Percentiles rank a stretch among this genome's conserved stretches.
Evolutionary conservation across 371 early-diverging fungal species (phyloP).

Genomic region (Conidiobolus incongruus): DNA sequence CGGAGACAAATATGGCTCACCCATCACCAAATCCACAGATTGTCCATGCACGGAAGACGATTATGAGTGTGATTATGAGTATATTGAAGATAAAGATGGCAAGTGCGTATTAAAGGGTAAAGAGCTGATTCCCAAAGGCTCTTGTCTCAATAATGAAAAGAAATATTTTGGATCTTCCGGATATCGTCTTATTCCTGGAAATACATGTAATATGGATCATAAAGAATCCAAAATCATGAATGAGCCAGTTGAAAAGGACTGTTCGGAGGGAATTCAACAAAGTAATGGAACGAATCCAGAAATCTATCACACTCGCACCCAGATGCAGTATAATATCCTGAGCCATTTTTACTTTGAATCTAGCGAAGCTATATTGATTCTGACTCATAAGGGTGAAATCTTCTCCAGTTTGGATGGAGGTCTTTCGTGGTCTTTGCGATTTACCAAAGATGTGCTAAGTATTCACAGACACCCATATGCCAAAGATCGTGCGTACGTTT

Average conservation of each 20-base stretch:
- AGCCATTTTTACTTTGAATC: constrained; percentile 29
- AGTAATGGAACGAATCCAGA: too few relatives aligned
- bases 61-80: constrained; percentile 84
- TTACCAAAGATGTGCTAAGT: constrained; percentile 12
- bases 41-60: constrained; percentile 68
- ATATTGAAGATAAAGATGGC: constrained; percentile 24
- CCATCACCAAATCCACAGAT: constrained; percentile 19
- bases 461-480: constrained; percentile 3
- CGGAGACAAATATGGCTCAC: constrained; percentile 32
- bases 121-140: constrained; percentile 20
- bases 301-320: too few relatives aligned
- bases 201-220: constrained; percentile 28
- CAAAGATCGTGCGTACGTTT: constrained; percentile 29
- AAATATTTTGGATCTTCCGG: constrained; percentile 62
- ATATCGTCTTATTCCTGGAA: constrained; percentile 66
- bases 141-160: constrained; percentile 29
- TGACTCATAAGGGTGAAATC: constrained; percentile 25
- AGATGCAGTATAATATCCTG: too few relatives aligned
- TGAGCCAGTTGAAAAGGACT: constrained; percentile 30
- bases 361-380: constrained; percentile 24
- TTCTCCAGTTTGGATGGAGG: constrained; percentile 42
- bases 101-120: constrained; percentile 28
- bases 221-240: constrained; percentile 25
- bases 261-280: too few relatives aligned
- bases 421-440: constrained; percentile 23